phyloP scores from a whole-genome alignment of 1,139 yeast species.

The Candida pseudoviswanathii region DNA sequence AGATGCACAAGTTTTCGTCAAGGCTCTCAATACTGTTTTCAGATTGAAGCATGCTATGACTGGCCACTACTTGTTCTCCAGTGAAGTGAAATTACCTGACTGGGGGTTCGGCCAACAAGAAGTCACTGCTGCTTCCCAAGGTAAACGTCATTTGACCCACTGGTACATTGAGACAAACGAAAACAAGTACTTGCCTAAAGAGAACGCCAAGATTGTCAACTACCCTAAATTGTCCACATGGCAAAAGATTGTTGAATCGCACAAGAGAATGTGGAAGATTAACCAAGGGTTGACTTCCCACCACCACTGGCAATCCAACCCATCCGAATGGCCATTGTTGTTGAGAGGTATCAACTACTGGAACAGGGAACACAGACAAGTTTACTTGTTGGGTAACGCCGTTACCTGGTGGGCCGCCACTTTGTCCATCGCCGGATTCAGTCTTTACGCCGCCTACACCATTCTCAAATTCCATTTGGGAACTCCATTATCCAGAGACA shows the following conservation, averaged over 20 bases:
- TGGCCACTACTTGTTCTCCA: slow-evolving; percentile 88
- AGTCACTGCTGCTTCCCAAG: slow-evolving; percentile 88
- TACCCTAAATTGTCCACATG: slow-evolving; percentile 67
- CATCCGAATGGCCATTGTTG: slow-evolving; percentile 87
- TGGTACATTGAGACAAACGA: slow-evolving; percentile 89
- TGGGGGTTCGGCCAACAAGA: slow-evolving; percentile 99
- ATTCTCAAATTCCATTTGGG: slow-evolving; percentile 81
- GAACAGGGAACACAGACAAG: slow-evolving; percentile 74
- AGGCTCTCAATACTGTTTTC: slow-evolving; percentile 83
- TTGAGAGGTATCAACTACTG: slow-evolving; percentile 95
- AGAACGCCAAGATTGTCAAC: slow-evolving; percentile 39
- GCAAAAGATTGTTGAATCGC: slow-evolving; percentile 75
- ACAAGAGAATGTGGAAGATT: slow-evolving; percentile 88
- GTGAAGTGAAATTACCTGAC: slow-evolving; percentile 80
- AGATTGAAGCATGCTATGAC: slow-evolving; percentile 87
- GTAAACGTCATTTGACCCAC: slow-evolving; percentile 68
- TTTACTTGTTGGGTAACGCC: slow-evolving; percentile 89
- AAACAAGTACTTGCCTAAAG: slow-evolving; percentile 34
- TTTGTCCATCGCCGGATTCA: slow-evolving; percentile 55
- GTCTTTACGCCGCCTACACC: slow-evolving; percentile 53
- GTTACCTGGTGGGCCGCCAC: slow-evolving; percentile 89
- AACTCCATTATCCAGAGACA: slow-evolving; percentile 45
- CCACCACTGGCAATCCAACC: slow-evolving; percentile 87
- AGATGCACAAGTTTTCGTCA: slow-evolving; percentile 61
- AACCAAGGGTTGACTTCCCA: slow-evolving; percentile 83